Evolutionary conservation across 2,329 filamentous ascomycete species (phyloP).

Genomic region (Penicillium freii): DNA sequence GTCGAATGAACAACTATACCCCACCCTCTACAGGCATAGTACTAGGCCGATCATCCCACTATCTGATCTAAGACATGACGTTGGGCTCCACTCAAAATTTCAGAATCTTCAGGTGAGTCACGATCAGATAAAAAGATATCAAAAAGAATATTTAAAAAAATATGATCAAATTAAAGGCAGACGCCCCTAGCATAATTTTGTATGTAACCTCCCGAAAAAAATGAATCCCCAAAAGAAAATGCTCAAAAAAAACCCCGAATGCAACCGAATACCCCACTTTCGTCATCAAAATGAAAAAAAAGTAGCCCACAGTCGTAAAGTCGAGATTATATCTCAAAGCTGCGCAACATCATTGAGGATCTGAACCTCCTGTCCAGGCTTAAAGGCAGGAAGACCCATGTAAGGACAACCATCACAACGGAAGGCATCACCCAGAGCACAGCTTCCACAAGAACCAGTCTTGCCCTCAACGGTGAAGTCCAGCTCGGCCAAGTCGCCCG

Average conservation of each 20-base stretch:
- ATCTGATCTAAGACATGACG: constrained; percentile 9
- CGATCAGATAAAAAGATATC: neutral
- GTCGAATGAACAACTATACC: too few relatives aligned
- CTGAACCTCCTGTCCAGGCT: constrained; percentile 90
- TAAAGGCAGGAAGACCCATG: constrained; percentile 90
- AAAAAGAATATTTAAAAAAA: neutral
- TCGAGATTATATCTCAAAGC: constrained; percentile 50
- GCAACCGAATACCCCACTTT: neutral
- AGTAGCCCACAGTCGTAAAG: neutral
- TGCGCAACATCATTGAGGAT: constrained; percentile 84
- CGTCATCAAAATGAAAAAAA: constrained; percentile 4
- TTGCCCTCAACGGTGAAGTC: constrained; percentile 99
- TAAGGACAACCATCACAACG: constrained; percentile 75
- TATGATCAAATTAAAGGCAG: neutral
- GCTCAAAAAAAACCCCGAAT: neutral
- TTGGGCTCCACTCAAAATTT: constrained; percentile 7
- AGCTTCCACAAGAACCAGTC: constrained; percentile 91
- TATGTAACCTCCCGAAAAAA: neutral
- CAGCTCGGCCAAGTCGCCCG: constrained; percentile 75
- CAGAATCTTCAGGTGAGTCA: neutral
- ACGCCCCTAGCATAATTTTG: constrained; percentile 3
- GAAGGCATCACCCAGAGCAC: constrained; percentile 88
- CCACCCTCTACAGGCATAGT: too few relatives aligned
- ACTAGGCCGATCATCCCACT: constrained; percentile 2
- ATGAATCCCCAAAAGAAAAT: neutral